These are phyloP conservation scores for Parasitella parasitica DNA, from an alignment of 371 early-diverging fungal species.

Conservation along the genomic window DNA sequence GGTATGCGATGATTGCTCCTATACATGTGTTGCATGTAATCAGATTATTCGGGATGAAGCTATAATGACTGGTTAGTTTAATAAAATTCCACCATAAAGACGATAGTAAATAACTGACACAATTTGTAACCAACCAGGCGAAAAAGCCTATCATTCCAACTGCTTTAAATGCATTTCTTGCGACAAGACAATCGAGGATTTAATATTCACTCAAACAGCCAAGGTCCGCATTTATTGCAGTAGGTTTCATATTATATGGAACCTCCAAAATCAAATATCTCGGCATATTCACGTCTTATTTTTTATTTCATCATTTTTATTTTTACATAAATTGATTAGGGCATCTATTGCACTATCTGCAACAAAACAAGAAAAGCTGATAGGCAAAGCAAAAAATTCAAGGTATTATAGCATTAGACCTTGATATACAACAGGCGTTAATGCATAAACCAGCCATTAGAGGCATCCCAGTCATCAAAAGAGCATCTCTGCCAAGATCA, in stretches of 20 bases:
- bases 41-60: slow-evolving; percentile 83
- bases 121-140: slow-evolving; percentile 43
- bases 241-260: background rate
- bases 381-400: slow-evolving; percentile 25
- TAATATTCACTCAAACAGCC: slow-evolving; percentile 81
- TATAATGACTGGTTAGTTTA: slow-evolving; percentile 70
- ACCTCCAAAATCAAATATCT: background rate
- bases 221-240: slow-evolving; percentile 38
- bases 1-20: slow-evolving; percentile 85
- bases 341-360: slow-evolving; percentile 47
- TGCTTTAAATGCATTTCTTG: slow-evolving; percentile 82
- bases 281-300: background rate
- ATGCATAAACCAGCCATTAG: background rate
- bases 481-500: background rate
- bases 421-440: background rate
- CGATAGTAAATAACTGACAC: no score
- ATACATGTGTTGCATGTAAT: slow-evolving; percentile 75
- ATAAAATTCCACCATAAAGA: no score
- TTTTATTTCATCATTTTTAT: background rate
- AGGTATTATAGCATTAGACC: slow-evolving; percentile 2
- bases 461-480: background rate
- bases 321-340: no score
- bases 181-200: slow-evolving; percentile 67
- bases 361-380: slow-evolving; percentile 38
- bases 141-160: slow-evolving; percentile 79